Percentiles rank a stretch among this genome's conserved stretches.
phyloP scores from a whole-genome alignment of 176 grass and related monocot genomes.

The Zoysia pacifica region DNA sequence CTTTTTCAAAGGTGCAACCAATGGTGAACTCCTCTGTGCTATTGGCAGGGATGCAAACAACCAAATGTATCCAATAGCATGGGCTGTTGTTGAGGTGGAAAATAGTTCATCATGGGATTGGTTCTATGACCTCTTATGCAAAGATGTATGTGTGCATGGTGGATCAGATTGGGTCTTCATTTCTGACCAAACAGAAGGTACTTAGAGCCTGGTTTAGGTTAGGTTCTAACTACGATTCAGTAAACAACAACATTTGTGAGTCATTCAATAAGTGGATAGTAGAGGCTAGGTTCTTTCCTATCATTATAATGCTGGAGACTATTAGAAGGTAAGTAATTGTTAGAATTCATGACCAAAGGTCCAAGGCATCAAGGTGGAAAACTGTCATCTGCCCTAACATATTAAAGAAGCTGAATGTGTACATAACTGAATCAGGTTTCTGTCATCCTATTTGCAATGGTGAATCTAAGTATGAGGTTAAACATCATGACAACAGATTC shows the following conservation, averaged over 20 bases:
- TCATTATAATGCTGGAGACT: background rate
- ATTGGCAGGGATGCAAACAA: no score
- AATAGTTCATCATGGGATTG: background rate
- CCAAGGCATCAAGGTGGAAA: background rate
- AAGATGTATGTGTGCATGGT: background rate
- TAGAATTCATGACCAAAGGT: background rate
- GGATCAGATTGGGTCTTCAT: background rate
- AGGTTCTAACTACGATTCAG: background rate
- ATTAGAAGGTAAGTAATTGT: background rate
- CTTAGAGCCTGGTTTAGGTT: no score
- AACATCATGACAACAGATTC: background rate
- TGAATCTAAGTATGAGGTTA: background rate
- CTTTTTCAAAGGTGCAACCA: no score
- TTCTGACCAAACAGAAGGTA: background rate
- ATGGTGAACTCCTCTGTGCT: no score
- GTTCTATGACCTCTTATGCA: background rate
- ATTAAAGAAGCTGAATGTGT: no score
- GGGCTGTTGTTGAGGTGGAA: background rate
- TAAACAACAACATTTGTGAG: background rate
- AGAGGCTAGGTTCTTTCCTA: background rate
- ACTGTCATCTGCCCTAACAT: background rate
- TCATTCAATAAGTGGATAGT: background rate
- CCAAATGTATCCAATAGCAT: background rate
- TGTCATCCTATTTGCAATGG: background rate
- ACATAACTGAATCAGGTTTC: background rate